These are phyloP conservation scores for Paramecium tetraurelia DNA, from an alignment of 73 alveolate genomes.

Conservation along the genomic window DNA sequence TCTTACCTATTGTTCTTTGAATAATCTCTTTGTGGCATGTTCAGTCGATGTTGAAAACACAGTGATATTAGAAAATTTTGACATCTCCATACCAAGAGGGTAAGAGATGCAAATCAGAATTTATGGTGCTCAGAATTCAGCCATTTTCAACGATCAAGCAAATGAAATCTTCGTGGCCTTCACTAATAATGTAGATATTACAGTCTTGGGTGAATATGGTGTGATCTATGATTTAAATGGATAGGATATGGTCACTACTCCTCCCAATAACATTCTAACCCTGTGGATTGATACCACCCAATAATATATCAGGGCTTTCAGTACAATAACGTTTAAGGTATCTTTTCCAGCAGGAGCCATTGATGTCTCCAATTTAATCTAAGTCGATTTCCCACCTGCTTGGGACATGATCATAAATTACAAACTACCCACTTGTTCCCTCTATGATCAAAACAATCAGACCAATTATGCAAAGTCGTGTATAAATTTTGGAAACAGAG, in stretches of 20 bases:
- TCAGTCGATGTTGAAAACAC: background rate
- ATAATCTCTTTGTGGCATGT: constrained; percentile 1
- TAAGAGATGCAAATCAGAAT: background rate
- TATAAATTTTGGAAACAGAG: constrained; percentile 33
- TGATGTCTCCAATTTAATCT: background rate
- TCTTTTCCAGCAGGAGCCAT: background rate
- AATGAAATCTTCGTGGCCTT: constrained; percentile 20
- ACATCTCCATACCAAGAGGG: background rate
- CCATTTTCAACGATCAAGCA: background rate
- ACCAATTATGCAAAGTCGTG: constrained; percentile 10
- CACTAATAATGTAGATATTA: background rate
- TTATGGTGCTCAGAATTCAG: constrained; percentile 13
- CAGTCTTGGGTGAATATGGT: background rate
- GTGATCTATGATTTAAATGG: background rate
- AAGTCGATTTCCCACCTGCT: constrained; percentile 11
- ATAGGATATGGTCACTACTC: background rate
- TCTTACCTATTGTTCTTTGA: constrained; percentile 3
- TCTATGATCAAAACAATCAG: background rate
- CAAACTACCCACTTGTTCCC: background rate
- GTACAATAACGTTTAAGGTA: background rate
- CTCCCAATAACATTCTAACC: background rate
- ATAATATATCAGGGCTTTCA: background rate
- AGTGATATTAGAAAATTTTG: constrained; percentile 15
- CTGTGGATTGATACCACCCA: background rate
- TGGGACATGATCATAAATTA: constrained; percentile 39